These are phyloP conservation scores for Annulohypoxylon stygium DNA, from an alignment of 495 filamentous ascomycete species.

Conservation along the genomic window DNA sequence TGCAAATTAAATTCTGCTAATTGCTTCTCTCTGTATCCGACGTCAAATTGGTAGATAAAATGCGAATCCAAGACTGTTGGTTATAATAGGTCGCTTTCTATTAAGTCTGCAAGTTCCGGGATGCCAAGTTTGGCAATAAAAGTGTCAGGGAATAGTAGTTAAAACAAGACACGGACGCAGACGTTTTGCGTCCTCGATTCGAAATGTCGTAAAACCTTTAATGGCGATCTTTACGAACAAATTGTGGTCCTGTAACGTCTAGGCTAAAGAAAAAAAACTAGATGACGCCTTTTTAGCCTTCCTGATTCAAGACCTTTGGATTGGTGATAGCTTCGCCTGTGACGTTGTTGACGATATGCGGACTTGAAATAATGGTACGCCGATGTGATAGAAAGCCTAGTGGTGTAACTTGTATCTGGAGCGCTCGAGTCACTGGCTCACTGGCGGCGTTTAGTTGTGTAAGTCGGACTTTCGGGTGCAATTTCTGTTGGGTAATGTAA, in stretches of 20 bases:
- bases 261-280: not conserved
- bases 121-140: conserved; percentile 41
- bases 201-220: conserved; percentile 41
- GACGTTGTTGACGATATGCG: conserved; percentile 35
- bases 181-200: conserved; percentile 31
- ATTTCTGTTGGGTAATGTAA: conserved; percentile 34
- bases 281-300: conserved; percentile 26
- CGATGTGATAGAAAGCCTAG: conserved; percentile 14
- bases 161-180: conserved; percentile 33
- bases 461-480: conserved; percentile 34
- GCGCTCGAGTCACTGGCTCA: conserved; percentile 22
- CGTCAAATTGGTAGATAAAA: conserved; percentile 21
- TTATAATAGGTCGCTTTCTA: conserved; percentile 29
- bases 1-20: conserved; percentile 15
- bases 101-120: conserved; percentile 29
- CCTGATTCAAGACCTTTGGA: conserved; percentile 11
- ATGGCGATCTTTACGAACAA: conserved; percentile 47
- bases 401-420: conserved; percentile 42
- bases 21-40: conserved; percentile 16
- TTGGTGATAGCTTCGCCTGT: conserved; percentile 35
- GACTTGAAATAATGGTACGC: conserved; percentile 29
- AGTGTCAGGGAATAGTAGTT: conserved; percentile 18
- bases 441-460: conserved; percentile 29
- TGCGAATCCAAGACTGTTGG: conserved; percentile 18
- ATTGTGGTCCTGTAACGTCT: conserved; percentile 44